A percentile compares a stretch with the other conserved stretches of the same genome.
These are phyloP conservation scores for Blastomyces silverae DNA, from an alignment of 2,329 filamentous ascomycete species.

Conservation along the genomic window DNA sequence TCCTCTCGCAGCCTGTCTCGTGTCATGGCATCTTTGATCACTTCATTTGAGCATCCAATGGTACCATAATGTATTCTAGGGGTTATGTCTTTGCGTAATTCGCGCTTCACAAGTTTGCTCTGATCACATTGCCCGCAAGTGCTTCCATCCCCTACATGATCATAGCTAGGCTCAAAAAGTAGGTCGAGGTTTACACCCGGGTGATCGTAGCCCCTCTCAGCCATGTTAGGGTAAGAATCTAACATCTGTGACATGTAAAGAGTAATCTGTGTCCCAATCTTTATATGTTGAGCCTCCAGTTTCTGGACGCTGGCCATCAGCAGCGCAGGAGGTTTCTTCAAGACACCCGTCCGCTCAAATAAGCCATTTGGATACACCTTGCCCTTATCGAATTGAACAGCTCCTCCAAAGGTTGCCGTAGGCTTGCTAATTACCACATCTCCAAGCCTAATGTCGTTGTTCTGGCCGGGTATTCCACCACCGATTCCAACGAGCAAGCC, in stretches of 20 bases:
- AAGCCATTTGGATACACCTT: constrained; percentile 10
- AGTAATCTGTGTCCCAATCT: constrained; percentile 19
- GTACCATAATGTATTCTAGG: constrained; percentile 24
- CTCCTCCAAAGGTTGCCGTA: constrained; percentile 12
- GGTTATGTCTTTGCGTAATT: not conserved
- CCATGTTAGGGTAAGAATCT: constrained; percentile 14
- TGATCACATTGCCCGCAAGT: not conserved
- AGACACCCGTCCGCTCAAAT: constrained; percentile 10
- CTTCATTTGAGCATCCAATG: constrained; percentile 25
- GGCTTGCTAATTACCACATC: constrained; percentile 23
- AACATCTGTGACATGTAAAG: constrained; percentile 12
- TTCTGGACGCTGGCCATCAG: constrained; percentile 17
- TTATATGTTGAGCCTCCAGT: constrained; percentile 14
- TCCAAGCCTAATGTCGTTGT: constrained; percentile 21
- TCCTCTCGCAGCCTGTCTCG: constrained; percentile 19
- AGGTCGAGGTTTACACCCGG: constrained; percentile 19
- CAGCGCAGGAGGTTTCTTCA: constrained; percentile 15
- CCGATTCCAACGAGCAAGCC: constrained; percentile 22
- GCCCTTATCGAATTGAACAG: constrained; percentile 17
- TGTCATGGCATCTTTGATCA: constrained; percentile 22
- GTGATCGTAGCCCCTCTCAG: not conserved
- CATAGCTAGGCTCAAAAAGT: constrained; percentile 23
- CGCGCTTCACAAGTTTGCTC: not conserved
- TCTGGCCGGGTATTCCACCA: constrained; percentile 20
- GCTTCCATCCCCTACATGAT: constrained; percentile 15